A percentile compares a stretch with the other conserved stretches of the same genome.
These are phyloP conservation scores for Turnera subulata DNA, from an alignment of 345 rosid genomes.

Conservation along the genomic window DNA sequence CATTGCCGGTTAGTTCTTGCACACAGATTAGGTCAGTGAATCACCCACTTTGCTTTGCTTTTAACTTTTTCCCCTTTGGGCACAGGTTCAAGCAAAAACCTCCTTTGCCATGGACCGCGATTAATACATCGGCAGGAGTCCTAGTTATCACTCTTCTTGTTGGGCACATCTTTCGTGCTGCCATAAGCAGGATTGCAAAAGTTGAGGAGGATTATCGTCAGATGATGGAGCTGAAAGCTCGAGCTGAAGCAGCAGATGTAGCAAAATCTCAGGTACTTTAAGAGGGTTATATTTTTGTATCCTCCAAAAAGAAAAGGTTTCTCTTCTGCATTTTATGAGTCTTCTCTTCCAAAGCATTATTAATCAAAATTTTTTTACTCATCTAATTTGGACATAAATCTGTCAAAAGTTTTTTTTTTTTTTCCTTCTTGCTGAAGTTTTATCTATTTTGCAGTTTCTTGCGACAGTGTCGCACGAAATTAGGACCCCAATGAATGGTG, in stretches of 20 bases:
- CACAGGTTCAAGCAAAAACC: slow-evolving; percentile 78
- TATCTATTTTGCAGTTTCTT: slow-evolving; percentile 61
- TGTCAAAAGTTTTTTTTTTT: not conserved
- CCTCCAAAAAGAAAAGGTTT: not conserved
- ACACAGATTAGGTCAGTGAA: slow-evolving; percentile 6
- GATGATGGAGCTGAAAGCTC: slow-evolving; percentile 83
- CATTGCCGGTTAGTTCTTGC: slow-evolving; percentile 68
- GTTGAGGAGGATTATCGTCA: slow-evolving; percentile 69
- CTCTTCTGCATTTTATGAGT: not conserved
- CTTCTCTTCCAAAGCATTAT: not conserved
- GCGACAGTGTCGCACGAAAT: slow-evolving; percentile 99
- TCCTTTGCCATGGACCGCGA: slow-evolving; percentile 76
- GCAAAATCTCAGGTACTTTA: slow-evolving; percentile 81
- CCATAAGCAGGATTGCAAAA: slow-evolving; percentile 63
- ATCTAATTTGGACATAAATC: no score
- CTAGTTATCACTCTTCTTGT: slow-evolving; percentile 69
- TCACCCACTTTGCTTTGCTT: slow-evolving; percentile 14
- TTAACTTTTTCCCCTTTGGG: slow-evolving; percentile 8
- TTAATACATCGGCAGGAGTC: slow-evolving; percentile 52
- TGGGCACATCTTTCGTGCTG: slow-evolving; percentile 69
- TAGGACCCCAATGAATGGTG: slow-evolving; percentile 96
- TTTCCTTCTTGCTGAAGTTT: slow-evolving; percentile 13
- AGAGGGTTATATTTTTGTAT: slow-evolving; percentile 6
- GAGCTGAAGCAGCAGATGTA: slow-evolving; percentile 97
- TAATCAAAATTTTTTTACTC: not conserved